Percentiles rank a stretch among this genome's conserved stretches.
Evolutionary conservation across 2,329 filamentous ascomycete genomes (phyloP).

Genomic region (Diaporthe eres): DNA sequence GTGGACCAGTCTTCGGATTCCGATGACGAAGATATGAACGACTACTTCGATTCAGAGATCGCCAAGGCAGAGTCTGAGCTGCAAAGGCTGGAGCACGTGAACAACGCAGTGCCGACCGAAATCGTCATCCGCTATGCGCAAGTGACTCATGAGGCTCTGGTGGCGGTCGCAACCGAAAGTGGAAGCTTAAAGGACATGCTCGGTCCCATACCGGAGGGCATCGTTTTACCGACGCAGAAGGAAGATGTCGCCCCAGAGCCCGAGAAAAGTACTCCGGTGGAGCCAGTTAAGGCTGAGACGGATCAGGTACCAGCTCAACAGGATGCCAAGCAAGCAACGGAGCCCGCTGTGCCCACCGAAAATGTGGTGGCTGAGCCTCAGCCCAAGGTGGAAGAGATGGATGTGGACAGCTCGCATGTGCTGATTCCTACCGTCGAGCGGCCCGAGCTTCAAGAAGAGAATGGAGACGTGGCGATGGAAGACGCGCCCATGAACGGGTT

Average conservation of each 20-base stretch:
- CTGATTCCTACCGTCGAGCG: constrained; percentile 47
- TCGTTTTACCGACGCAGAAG: constrained; percentile 45
- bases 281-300: constrained; percentile 31
- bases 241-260: constrained; percentile 40
- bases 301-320: constrained; percentile 1
- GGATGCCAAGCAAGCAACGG: constrained; percentile 41
- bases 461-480: constrained; percentile 55
- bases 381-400: constrained; percentile 59
- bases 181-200: constrained; percentile 61
- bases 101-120: constrained; percentile 56
- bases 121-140: constrained; percentile 63
- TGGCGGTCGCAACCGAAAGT: constrained; percentile 60
- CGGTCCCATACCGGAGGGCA: constrained; percentile 55
- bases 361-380: constrained; percentile 45
- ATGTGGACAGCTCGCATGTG: constrained; percentile 52
- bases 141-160: constrained; percentile 64
- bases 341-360: constrained; percentile 38
- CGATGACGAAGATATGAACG: constrained; percentile 70
- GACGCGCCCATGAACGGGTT: constrained; percentile 45
- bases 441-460: constrained; percentile 42
- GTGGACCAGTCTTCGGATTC: constrained; percentile 65
- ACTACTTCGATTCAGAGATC: constrained; percentile 69
- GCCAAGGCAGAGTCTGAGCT: constrained; percentile 65
- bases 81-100: constrained; percentile 58
- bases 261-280: constrained; percentile 42